Percentiles rank a stretch among this genome's conserved stretches.
Evolutionary conservation across 495 filamentous ascomycete species (phyloP).

Genomic region (Penicillium maclennaniae): DNA sequence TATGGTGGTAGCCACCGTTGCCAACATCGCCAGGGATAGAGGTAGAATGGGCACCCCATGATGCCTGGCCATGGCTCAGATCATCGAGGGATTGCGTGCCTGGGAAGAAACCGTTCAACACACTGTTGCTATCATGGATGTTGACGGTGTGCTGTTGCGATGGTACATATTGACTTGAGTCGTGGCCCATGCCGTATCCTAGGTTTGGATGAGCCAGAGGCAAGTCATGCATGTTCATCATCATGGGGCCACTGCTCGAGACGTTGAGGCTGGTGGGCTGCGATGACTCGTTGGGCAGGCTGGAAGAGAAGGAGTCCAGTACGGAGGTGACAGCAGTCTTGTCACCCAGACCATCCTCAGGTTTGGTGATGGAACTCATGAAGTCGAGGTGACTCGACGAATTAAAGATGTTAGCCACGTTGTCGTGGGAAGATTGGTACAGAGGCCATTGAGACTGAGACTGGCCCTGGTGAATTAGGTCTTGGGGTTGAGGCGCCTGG

Average conservation of each 20-base stretch:
- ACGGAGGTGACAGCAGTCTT: slow-evolving; percentile 41
- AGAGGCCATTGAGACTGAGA: slow-evolving; percentile 39
- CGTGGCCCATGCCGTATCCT: slow-evolving; percentile 32
- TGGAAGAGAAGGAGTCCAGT: slow-evolving; percentile 37
- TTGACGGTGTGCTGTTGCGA: slow-evolving; percentile 29
- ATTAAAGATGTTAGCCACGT: slow-evolving; percentile 37
- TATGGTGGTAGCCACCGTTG: slow-evolving; percentile 32
- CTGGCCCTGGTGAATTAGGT: slow-evolving; percentile 27
- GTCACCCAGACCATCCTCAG: slow-evolving; percentile 37
- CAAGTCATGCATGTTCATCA: slow-evolving; percentile 42
- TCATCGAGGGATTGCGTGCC: slow-evolving; percentile 37
- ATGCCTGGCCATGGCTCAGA: slow-evolving; percentile 31
- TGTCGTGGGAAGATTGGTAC: slow-evolving; percentile 37
- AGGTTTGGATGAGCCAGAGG: slow-evolving; percentile 35
- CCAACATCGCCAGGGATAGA: slow-evolving; percentile 33
- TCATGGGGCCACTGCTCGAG: slow-evolving; percentile 30
- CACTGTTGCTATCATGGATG: slow-evolving; percentile 36
- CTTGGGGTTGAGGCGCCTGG: slow-evolving; percentile 33
- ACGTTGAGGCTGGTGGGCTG: slow-evolving; percentile 30
- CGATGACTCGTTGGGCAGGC: slow-evolving; percentile 32
- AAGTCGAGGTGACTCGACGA: slow-evolving; percentile 35
- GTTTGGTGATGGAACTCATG: slow-evolving; percentile 34
- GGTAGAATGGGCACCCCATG: slow-evolving; percentile 35
- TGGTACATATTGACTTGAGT: slow-evolving; percentile 34
- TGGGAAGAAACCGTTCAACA: slow-evolving; percentile 35